A percentile compares a stretch with the other conserved stretches of the same genome.
phyloP scores from a whole-genome alignment of 805 yeast genomes.

The Clavispora phyllophila region DNA sequence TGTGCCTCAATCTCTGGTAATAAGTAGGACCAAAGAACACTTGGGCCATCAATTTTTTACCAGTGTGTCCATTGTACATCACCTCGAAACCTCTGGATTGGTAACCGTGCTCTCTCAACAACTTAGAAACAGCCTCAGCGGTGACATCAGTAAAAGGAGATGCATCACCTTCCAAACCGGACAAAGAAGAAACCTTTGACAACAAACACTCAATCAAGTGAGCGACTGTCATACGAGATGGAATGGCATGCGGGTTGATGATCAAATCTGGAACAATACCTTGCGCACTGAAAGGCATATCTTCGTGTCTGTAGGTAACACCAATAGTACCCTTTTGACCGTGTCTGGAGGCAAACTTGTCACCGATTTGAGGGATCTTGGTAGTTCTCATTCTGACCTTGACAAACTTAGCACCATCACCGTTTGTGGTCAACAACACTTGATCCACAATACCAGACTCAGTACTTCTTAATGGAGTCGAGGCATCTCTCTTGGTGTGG shows the following conservation, averaged over 20 bases:
- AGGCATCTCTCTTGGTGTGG: conserved; percentile 98
- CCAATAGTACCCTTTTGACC: conserved; percentile 99
- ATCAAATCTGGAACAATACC: conserved; percentile 97
- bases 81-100: conserved; percentile 98
- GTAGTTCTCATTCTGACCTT: conserved; percentile 99
- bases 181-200: conserved; percentile 88
- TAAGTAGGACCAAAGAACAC: conserved; percentile 99
- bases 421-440: conserved; percentile 92
- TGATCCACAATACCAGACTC: conserved; percentile 99
- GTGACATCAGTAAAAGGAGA: conserved; percentile 98
- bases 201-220: conserved; percentile 97
- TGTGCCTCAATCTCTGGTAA: conserved; percentile 96
- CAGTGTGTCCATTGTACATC: conserved; percentile 98
- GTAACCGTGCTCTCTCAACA: conserved; percentile 91
- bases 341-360: conserved; percentile 98
- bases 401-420: conserved; percentile 95
- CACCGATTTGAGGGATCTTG: conserved; percentile 98
- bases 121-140: conserved; percentile 91
- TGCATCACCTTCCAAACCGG: conserved; percentile 98
- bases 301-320: conserved; percentile 97
- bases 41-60: conserved; percentile 96
- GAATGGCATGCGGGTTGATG: conserved; percentile 99
- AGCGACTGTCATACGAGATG: conserved; percentile 99
- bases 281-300: conserved; percentile 95
- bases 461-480: conserved; percentile 93